phyloP scores from a whole-genome alignment of 208 protist genomes.

The Trypanosoma theileri region DNA sequence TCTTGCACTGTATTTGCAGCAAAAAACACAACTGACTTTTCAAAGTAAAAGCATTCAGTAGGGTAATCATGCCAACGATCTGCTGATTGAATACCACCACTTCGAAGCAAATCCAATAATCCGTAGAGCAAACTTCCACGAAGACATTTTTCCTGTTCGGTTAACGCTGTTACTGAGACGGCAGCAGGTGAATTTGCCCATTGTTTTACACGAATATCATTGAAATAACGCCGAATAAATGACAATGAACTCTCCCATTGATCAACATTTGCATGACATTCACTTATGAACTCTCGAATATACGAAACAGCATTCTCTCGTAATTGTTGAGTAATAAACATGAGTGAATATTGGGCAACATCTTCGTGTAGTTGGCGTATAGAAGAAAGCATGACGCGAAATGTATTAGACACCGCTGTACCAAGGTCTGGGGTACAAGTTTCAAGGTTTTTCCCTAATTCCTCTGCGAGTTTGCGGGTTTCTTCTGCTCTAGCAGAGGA shows the following conservation, averaged over 20 bases:
- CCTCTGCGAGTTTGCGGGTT: constrained; percentile 29
- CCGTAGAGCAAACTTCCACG: constrained; percentile 62
- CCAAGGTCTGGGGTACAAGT: constrained; percentile 51
- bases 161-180: constrained; percentile 37
- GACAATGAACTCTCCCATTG: constrained; percentile 61
- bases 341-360: constrained; percentile 66
- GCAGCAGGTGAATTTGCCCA: constrained; percentile 42
- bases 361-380: constrained; percentile 62
- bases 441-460: constrained; percentile 50
- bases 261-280: constrained; percentile 51
- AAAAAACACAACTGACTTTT: constrained; percentile 71
- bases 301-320: constrained; percentile 62
- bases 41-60: constrained; percentile 78
- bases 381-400: constrained; percentile 65
- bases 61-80: constrained; percentile 75
- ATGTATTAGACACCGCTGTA: constrained; percentile 58
- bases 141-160: constrained; percentile 47
- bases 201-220: constrained; percentile 33
- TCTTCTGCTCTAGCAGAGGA: constrained; percentile 58
- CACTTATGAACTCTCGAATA: constrained; percentile 67
- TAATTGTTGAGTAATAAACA: constrained; percentile 55
- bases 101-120: constrained; percentile 58
- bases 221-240: constrained; percentile 55
- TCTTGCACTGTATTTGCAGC: constrained; percentile 84
- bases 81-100: constrained; percentile 38